Evolutionary conservation across 2,329 filamentous ascomycete species (phyloP).

Genomic region (Hypocrella siamensis): DNA sequence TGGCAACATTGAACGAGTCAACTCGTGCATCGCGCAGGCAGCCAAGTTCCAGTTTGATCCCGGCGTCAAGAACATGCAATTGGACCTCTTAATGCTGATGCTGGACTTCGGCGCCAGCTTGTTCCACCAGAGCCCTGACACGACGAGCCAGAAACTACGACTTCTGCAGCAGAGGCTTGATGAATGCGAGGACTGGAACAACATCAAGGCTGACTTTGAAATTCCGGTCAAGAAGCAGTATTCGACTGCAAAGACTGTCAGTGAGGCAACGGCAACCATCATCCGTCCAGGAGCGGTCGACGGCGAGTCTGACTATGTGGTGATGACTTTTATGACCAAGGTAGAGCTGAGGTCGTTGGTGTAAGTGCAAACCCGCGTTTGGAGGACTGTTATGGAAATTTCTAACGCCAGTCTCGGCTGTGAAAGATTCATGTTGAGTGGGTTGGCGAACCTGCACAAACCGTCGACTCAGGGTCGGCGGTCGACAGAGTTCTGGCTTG

Average conservation of each 20-base stretch:
- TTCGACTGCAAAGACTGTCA: conserved; percentile 33
- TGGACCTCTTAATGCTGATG: conserved; percentile 48
- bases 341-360: conserved; percentile 39
- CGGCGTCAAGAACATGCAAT: conserved; percentile 46
- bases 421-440: conserved; percentile 40
- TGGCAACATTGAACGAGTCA: conserved; percentile 54
- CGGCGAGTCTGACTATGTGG: conserved; percentile 35
- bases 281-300: conserved; percentile 25
- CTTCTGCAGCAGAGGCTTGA: conserved; percentile 48
- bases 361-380: too few species aligned
- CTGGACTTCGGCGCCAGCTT: conserved; percentile 58
- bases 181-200: conserved; percentile 32
- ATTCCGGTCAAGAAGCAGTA: conserved; percentile 39
- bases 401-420: too few species aligned
- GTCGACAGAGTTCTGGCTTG: conserved; percentile 23
- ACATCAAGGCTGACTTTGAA: conserved; percentile 30
- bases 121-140: conserved; percentile 42
- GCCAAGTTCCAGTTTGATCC: conserved; percentile 54
- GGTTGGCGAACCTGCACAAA: conserved; percentile 28
- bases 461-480: conserved; percentile 16
- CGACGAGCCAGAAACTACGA: conserved; percentile 43
- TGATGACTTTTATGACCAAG: conserved; percentile 45
- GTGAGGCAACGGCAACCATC: conserved; percentile 39
- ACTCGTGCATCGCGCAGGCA: conserved; percentile 58
- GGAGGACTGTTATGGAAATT: too few species aligned